Base-by-base conservation (phyloP, 2,329 filamentous ascomycete species). In the Aspergillus sp. region DNA sequence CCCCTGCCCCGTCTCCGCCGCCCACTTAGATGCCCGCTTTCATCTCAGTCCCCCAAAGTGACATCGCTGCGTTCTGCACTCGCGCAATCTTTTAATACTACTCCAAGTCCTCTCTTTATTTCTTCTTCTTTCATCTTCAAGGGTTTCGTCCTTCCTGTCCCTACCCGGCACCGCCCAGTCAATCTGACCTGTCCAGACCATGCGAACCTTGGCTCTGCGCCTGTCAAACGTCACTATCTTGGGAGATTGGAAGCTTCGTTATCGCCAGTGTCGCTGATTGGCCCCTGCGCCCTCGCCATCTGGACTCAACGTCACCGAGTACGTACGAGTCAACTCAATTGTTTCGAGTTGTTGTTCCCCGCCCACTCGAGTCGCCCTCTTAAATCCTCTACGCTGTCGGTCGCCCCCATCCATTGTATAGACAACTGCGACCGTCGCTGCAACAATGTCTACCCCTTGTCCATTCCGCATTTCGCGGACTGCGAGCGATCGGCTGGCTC, bases 381-480 rank as follows among this genome's bases (percentile, higher is more conserved):
- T 53, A 22, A 24, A 49, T 15, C 39, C 44, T 39, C 30, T 36
- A 6, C n/a, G 17, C 38, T 30, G 34, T 17, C 57, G 34, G 32
- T 38, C 32, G 55, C 44, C 36, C 44, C 36, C 32, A 48, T 30
- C 9, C 15, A 39, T 24, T 6, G 15, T 8, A 7, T 3, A n/a
- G 8, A 22, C 24, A 48, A 45, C 18, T 15, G 15, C 18, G 17
- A 41, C 50, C 7, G 24, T 53, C 7, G 20, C 55, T 15, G 54
- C 38, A 59, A 55, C n/a, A 44, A 66, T 66, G 64, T 58, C 62
- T 22, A 62, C 59, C 20, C 43, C 53, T 26, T 63, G 61, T 42
- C 59, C 62, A n/a, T 74, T 76, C 60, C 70, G 68, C 32, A 67
- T 76, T 55, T 66, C 71, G n/a, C 60, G 50, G 4, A 61, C 66